A percentile compares a stretch with the other conserved stretches of the same genome.
These are phyloP conservation scores for Globisporangium iwayamae DNA, from an alignment of 352 stramenopile species.

Conservation along the genomic window DNA sequence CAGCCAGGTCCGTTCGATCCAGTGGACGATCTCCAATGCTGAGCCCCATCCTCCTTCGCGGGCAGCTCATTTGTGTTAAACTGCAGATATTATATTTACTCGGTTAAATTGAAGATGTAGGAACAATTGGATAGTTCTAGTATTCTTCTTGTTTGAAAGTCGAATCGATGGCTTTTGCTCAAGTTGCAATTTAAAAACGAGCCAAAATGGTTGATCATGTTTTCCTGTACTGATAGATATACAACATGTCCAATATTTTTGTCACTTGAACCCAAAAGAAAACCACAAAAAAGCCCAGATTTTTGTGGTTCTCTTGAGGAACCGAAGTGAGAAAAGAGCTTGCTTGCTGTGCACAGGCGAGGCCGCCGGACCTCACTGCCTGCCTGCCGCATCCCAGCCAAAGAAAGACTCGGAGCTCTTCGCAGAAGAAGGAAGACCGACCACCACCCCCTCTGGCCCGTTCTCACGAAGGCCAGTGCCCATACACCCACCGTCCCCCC, in stretches of 20 bases:
- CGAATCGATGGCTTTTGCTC: background rate
- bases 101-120: background rate
- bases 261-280: background rate
- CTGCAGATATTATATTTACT: background rate
- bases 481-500: background rate
- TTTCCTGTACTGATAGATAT: background rate
- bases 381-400: slow-evolving; percentile 3
- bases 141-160: background rate
- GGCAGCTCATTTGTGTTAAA: background rate
- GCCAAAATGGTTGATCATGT: background rate
- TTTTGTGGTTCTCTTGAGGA: background rate
- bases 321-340: background rate
- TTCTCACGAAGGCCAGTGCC: background rate
- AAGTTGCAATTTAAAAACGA: background rate
- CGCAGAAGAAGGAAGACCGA: background rate
- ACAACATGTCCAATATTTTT: background rate
- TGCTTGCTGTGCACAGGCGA: background rate
- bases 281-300: background rate
- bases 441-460: background rate
- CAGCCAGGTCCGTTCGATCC: background rate
- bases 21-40: background rate
- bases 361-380: too few relatives aligned
- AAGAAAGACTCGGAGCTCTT: slow-evolving; percentile 14
- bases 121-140: background rate
- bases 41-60: background rate